These are phyloP conservation scores for Anacardium occidentale DNA, from an alignment of 345 rosid species.

Conservation along the genomic window DNA sequence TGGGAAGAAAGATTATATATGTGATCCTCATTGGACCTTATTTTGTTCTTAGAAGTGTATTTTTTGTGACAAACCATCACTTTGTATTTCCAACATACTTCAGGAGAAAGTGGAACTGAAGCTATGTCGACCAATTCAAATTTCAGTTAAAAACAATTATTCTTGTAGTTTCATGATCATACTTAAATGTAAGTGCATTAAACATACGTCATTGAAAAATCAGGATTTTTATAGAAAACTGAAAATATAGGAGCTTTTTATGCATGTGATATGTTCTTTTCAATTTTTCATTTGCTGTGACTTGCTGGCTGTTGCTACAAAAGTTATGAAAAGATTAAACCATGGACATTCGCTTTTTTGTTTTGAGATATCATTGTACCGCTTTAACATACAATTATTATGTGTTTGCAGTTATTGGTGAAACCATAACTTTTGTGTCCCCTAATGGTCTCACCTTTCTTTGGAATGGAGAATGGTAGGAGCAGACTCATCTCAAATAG, in stretches of 20 bases:
- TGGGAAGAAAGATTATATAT: background rate
- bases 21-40: background rate
- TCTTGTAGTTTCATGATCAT: background rate
- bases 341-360: background rate
- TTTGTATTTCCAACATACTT: background rate
- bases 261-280: too few species aligned
- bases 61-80: background rate
- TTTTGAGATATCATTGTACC: background rate
- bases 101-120: background rate
- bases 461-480: slow-evolving; percentile 97
- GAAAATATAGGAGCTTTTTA: background rate
- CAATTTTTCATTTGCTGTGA: too few species aligned
- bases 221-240: background rate
- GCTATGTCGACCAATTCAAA: background rate
- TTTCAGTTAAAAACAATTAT: background rate
- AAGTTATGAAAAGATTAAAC: too few species aligned
- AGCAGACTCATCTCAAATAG: background rate
- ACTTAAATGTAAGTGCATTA: background rate
- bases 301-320: background rate
- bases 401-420: slow-evolving; percentile 78
- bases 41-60: background rate
- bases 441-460: slow-evolving; percentile 63
- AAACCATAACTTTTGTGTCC: slow-evolving; percentile 75
- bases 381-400: slow-evolving; percentile 22
- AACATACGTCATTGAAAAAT: background rate